Percentiles rank a stretch among this genome's conserved stretches.
Conservation (phyloP, 1,284 basidiomycete genomes). For the Marasmius fiardii region DNA sequence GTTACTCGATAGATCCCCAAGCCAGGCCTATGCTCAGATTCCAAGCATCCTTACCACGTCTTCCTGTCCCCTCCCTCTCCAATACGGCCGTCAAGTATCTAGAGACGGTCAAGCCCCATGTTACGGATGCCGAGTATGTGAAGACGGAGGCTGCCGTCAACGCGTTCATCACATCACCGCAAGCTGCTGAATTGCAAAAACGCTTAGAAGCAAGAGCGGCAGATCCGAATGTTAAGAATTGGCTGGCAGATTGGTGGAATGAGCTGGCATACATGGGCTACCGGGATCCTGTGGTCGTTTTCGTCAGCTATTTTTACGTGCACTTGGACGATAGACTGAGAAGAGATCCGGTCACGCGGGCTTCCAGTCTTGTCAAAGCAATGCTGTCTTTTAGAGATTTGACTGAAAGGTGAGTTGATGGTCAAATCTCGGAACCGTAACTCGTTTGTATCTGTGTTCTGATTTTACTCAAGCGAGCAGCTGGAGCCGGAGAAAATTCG, state of each 20-base stretch:
- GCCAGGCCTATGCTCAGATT: constrained; percentile 75
- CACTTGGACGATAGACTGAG: constrained; percentile 70
- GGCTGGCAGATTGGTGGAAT: constrained; percentile 99
- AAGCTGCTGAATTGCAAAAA: constrained; percentile 40
- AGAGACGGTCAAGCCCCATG: constrained; percentile 75
- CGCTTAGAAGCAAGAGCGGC: constrained; percentile 30
- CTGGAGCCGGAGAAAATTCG: constrained; percentile 91
- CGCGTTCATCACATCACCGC: constrained; percentile 69
- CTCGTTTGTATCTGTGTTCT: too few relatives aligned
- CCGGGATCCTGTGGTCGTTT: constrained; percentile 89
- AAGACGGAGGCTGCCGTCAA: constrained; percentile 61
- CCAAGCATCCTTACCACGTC: constrained; percentile 75
- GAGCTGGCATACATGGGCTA: constrained; percentile 86
- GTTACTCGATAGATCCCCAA: constrained; percentile 33
- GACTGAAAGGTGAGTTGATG: constrained; percentile 64
- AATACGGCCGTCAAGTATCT: constrained; percentile 87
- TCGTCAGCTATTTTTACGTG: constrained; percentile 94
- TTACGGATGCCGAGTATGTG: constrained; percentile 60
- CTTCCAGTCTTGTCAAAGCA: constrained; percentile 81
- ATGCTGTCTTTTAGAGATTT: constrained; percentile 81
- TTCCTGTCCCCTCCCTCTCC: constrained; percentile 82
- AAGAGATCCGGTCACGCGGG: constrained; percentile 61
- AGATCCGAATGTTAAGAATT: constrained; percentile 64
- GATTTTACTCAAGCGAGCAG: constrained; percentile 52
- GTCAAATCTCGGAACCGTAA: too few relatives aligned